Evolutionary conservation across 352 stramenopile species (phyloP).

Genomic region (Phytophthora capsici): DNA sequence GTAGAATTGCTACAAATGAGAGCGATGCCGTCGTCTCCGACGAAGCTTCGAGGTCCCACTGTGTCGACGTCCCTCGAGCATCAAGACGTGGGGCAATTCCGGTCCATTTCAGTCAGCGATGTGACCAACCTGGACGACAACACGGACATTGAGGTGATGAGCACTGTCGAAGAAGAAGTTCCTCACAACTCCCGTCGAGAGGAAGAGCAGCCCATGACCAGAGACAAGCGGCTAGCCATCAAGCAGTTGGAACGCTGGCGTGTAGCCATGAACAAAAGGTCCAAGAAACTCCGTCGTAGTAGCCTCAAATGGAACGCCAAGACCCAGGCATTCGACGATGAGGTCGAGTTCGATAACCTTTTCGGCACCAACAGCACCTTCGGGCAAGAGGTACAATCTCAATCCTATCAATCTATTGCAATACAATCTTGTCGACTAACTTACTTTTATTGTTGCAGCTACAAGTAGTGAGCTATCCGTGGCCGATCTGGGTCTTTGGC

Average conservation of each 20-base stretch:
- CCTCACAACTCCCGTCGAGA: slow-evolving; percentile 16
- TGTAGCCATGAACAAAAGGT: slow-evolving; percentile 38
- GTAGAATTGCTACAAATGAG: background rate
- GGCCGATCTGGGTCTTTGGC: slow-evolving; percentile 63
- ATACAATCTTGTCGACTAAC: slow-evolving; percentile 2
- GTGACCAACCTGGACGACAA: slow-evolving; percentile 27
- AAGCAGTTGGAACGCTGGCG: slow-evolving; percentile 50
- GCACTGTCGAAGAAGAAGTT: slow-evolving; percentile 18
- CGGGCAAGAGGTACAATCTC: slow-evolving; percentile 29
- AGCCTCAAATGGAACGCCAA: slow-evolving; percentile 30
- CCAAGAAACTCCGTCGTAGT: slow-evolving; percentile 14
- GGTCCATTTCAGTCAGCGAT: slow-evolving; percentile 38
- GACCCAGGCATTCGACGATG: slow-evolving; percentile 33
- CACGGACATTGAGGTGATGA: slow-evolving; percentile 38
- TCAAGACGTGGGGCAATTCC: slow-evolving; percentile 19
- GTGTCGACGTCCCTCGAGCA: slow-evolving; percentile 19
- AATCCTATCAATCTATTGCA: background rate
- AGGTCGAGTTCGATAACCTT: slow-evolving; percentile 44
- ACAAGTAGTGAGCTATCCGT: slow-evolving; percentile 66
- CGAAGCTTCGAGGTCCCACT: slow-evolving; percentile 32
- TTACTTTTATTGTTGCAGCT: slow-evolving; percentile 31
- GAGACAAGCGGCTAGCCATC: slow-evolving; percentile 43
- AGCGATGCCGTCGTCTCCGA: slow-evolving; percentile 30
- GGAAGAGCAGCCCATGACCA: slow-evolving; percentile 42
- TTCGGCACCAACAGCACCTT: slow-evolving; percentile 37